Evolutionary conservation across 108 stramenopile genomes (phyloP).

Genomic region (Skeletonema marinoi): DNA sequence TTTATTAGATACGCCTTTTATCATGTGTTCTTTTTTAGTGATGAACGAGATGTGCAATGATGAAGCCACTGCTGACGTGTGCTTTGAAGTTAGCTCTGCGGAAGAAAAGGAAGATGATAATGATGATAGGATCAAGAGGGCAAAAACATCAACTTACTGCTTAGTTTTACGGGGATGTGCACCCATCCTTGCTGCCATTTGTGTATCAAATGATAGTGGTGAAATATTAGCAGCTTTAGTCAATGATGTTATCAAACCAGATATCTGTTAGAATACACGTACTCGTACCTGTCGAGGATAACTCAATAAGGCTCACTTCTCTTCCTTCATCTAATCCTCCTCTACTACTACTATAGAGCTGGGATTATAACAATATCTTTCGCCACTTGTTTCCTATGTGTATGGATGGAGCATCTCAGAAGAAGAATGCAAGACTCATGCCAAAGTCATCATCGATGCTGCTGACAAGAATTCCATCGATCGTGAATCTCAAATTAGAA

Average conservation of each 20-base stretch:
- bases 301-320: no score
- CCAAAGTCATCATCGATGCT: conserved; percentile 14
- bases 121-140: neutral
- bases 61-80: neutral
- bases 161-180: neutral
- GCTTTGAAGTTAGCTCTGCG: neutral
- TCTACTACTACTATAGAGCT: no score
- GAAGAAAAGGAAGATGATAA: neutral
- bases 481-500: conserved; percentile 3
- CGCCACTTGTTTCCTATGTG: conserved; percentile 4
- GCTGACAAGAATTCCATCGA: conserved; percentile 13
- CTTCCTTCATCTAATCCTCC: no score
- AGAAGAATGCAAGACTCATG: neutral
- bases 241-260: conserved; percentile 8
- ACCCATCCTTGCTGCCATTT: neutral
- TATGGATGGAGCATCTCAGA: neutral
- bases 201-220: neutral
- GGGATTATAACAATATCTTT: neutral
- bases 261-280: neutral
- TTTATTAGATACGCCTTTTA: neutral
- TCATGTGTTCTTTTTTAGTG: neutral
- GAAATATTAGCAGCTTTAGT: neutral
- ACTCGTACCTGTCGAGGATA: no score
- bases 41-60: neutral
- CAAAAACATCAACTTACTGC: neutral